Base-by-base conservation (phyloP, 768 basidiomycete genomes). In the Lentinula lateritia region DNA sequence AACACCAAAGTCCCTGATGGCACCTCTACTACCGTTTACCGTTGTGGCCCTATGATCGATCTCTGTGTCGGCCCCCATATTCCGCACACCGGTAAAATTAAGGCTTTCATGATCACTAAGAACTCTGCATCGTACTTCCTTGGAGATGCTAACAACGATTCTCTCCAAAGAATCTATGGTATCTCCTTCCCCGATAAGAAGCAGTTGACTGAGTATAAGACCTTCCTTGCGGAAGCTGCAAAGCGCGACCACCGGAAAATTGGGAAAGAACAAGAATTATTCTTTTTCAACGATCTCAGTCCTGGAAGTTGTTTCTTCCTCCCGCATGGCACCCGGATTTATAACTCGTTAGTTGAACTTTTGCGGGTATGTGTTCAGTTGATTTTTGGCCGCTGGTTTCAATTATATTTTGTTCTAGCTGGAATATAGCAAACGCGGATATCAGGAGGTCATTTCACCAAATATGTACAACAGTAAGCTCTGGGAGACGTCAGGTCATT, bases 121-220 rank as follows among this genome's bases (percentile, higher is more conserved):
- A 98, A 92, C 76, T 99, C 97, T 18, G 91, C 97, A 0, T 98
- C 94, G 6, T 99, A 98, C 77, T 99, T 98, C 86, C 84, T 98
- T 23, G 96, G 94, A 32, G 94, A 98, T 69, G 77, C 89, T 28
- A 89, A 83, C 68, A 97, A 97, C 72, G 97, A 98, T 67, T 91
- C 92, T 1, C 81, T 99, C 35, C 97, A 98, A 71, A 90, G 97
- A 39, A 85, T 99, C 65, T 99, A 98, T 72, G 97, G 97, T 62
- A 93, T 99, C 72, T 97, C 95, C 0, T 99, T 98, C 86, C 97
- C 97, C 0, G 97, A 98, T 76, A 91, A 91, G 76, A 96, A 97
- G 73, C 93, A 96, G 72, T 76, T 98, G 66, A 78, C 87, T 13
- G 97, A 98, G 62, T 94, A 98, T 83, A 98, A 98, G 78, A 84